Evolutionary conservation across 148 eudicot species (phyloP).

Genomic region (Linanthus parryae): DNA sequence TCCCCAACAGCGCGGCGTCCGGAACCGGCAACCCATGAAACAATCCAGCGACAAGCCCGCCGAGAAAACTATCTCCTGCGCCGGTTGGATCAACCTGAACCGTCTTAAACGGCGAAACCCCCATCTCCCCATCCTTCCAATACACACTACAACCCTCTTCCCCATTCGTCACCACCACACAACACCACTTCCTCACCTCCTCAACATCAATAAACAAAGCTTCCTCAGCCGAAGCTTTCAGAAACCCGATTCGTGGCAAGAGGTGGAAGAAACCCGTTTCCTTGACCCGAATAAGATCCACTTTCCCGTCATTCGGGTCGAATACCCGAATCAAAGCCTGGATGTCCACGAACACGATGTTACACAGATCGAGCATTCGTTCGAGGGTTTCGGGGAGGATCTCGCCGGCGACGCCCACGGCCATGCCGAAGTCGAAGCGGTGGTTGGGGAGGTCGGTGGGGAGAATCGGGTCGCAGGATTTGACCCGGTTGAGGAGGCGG

Average conservation of each 20-base stretch:
- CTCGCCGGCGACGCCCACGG: slow-evolving; percentile 91
- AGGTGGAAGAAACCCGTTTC: slow-evolving; percentile 44
- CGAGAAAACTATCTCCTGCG: slow-evolving; percentile 91
- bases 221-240: slow-evolving; percentile 87
- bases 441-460: slow-evolving; percentile 45
- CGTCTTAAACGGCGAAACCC: slow-evolving; percentile 54
- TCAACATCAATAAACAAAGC: slow-evolving; percentile 65
- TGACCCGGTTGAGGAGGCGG: slow-evolving; percentile 61
- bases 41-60: slow-evolving; percentile 76
- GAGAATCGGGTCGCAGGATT: slow-evolving; percentile 55
- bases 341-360: slow-evolving; percentile 69
- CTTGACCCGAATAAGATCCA: slow-evolving; percentile 37
- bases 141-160: slow-evolving; percentile 80
- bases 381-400: slow-evolving; percentile 68
- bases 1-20: slow-evolving; percentile 91
- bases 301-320: slow-evolving; percentile 65
- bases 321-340: slow-evolving; percentile 77
- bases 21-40: slow-evolving; percentile 60
- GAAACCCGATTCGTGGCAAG: slow-evolving; percentile 50
- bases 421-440: slow-evolving; percentile 62
- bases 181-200: slow-evolving; percentile 65
- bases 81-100: slow-evolving; percentile 94
- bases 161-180: slow-evolving; percentile 80
- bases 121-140: slow-evolving; percentile 55
- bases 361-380: slow-evolving; percentile 48